Evolutionary conservation across 495 filamentous ascomycete genomes (phyloP), one percentile per base, ranked within the genome.

Genomic region (Tetracladium setigerum): DNA sequence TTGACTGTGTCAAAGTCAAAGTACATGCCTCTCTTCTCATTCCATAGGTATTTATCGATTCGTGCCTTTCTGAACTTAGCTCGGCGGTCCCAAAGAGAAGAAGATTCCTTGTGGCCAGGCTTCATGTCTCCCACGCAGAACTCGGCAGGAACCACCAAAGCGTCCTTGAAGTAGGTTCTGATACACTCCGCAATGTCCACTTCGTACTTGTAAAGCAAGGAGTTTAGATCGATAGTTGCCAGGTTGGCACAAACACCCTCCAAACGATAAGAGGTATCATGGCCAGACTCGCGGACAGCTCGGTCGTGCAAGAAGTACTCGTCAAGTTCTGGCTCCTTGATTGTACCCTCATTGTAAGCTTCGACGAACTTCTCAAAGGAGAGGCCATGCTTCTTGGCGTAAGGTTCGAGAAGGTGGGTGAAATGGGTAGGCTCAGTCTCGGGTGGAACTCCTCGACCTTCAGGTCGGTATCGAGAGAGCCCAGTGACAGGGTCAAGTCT

Each of bases 221-320:
- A 87, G 65, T 97, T 96, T 31, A 96, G 73, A 58, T 98, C 92
- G 22, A 97, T 85, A 1, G 92, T 97, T 14, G 89, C 92, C 18
- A 97, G 70, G 58, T 96, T 78, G 12, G 86, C 92, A 57, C 84
- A 89, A 17, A 92, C 76, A 14, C 82, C 80, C 63, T 96, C 92
- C 1, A 98, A 72, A 18, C 92, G 86, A 62, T 96, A 96, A 19
- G 86, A 84, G 5, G 89, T 97, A 62, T 98, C 92, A 60, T 98
- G 92, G 16, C 92, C 92, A n/a, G 89, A 95, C 60, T 97, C 92
- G 38, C 92, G 82, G 16, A 96, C 88, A 6, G 87, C 88, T 40
- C 94, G 81, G 62, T 98, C 94, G 60, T 98, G 92, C 55, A 94
- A 67, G 69, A 95, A 97, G 61, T 95, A 98, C 19, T 88, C 80